Evolutionary conservation across 1,284 basidiomycete genomes (phyloP), one percentile per base, ranked within the genome.

Genomic region (Grifola frondosa): DNA sequence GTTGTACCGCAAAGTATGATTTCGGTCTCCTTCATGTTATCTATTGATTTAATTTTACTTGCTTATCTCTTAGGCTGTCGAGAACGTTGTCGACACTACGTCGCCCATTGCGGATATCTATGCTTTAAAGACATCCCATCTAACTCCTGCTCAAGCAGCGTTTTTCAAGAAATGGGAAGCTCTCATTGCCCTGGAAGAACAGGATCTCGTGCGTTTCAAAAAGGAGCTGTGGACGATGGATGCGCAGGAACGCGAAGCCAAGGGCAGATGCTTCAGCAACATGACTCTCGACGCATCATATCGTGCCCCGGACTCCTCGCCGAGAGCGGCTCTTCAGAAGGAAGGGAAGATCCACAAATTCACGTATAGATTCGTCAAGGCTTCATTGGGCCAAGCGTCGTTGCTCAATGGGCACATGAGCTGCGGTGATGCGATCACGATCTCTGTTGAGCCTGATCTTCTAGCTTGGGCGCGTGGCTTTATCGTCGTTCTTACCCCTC

Each of bases 111-210:
- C 81, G 6, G 80, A 84, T 26, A 72, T 90, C 16, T 97, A 90
- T 59, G 75, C 77, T 0, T 69, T 82, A 44, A 93, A 91, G 63
- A 96, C 91, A 0, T 75, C 77, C 0, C 93, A 97, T 58, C 73
- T 99, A 19, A 88, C 83, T 0, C 62, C 74, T 0, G 28, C 62
- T 0, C 91, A 97, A 47, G 64, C 73, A 1, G 74, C 72, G 1
- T 99, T 99, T 66, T 99, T 97, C 73, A 80, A 80, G 54, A 77
- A 82, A 50, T 99, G 97, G 97, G 95, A 99, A 60, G 72, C 75
- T 0, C 74, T 98, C 9, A 75, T 99, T 42, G 77, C 88, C 1
- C 68, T 95, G 15, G 97, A 99, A 62, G 97, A 99, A 60, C 83
- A 85, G 46, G 94, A 97, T 54, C 73, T 89, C 9, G 68, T 84